These are phyloP conservation scores for Linum lewisii DNA, from an alignment of 345 rosid genomes.

Conservation along the genomic window DNA sequence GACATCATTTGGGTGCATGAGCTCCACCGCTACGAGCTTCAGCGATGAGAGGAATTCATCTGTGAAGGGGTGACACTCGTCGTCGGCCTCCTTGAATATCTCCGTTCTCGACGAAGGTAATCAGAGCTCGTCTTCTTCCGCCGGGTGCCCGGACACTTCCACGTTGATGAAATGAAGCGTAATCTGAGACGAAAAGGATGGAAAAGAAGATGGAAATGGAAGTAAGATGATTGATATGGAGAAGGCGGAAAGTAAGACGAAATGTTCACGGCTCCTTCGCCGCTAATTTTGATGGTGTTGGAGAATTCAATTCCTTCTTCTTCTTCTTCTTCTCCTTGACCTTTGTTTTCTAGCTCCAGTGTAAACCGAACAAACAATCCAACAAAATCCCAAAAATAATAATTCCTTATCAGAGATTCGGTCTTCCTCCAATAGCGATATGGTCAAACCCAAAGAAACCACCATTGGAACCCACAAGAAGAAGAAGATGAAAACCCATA, in stretches of 20 bases:
- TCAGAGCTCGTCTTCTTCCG: conserved; percentile 15
- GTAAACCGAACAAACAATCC: too few species aligned
- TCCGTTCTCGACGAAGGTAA: conserved; percentile 22
- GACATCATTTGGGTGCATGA: conserved; percentile 37
- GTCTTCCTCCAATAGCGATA: too few species aligned
- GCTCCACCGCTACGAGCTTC: conserved; percentile 68
- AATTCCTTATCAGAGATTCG: too few species aligned
- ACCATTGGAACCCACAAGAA: too few species aligned
- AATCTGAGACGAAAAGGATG: conserved; percentile 20
- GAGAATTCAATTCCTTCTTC: too few species aligned
- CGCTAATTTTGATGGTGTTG: too few species aligned
- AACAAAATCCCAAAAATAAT: too few species aligned
- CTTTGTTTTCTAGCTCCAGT: too few species aligned
- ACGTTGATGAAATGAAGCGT: conserved; percentile 36
- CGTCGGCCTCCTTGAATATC: conserved; percentile 6
- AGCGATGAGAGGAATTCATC: conserved; percentile 50
- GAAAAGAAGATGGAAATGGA: conserved; percentile 22
- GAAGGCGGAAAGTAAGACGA: conserved; percentile 12
- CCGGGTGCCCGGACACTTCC: conserved; percentile 42
- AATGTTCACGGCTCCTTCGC: conserved; percentile 27
- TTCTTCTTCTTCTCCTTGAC: too few species aligned
- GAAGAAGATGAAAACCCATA: too few species aligned
- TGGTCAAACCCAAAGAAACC: too few species aligned
- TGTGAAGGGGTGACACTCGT: too few species aligned
- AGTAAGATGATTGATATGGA: conserved; percentile 10